phyloP scores from a whole-genome alignment of 345 rosid species.

The Populus euphratica region DNA sequence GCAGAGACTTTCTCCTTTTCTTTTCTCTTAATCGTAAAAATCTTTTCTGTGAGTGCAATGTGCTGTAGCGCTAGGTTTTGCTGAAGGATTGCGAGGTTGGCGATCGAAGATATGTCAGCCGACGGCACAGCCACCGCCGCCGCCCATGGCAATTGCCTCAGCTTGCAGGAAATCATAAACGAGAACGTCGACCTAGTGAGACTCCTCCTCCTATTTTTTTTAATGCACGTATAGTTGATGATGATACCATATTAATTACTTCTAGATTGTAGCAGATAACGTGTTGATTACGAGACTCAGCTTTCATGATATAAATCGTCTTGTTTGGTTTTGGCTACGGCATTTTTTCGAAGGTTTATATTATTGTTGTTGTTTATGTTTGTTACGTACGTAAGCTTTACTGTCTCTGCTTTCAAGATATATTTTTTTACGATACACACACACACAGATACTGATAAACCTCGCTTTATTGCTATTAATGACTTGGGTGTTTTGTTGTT shows the following conservation, averaged over 20 bases:
- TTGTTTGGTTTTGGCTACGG: neutral
- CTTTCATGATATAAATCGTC: neutral
- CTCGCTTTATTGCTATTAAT: neutral
- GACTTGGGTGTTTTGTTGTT: neutral
- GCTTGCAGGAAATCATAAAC: constrained; percentile 26
- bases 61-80: neutral
- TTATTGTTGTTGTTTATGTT: neutral
- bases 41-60: neutral
- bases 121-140: neutral
- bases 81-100: neutral
- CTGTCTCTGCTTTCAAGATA: neutral
- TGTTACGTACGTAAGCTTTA: neutral
- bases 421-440: neutral
- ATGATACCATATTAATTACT: neutral
- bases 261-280: neutral
- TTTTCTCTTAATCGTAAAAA: neutral
- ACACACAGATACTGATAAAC: neutral
- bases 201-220: neutral
- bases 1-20: neutral
- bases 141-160: neutral
- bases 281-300: neutral
- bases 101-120: neutral
- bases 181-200: constrained; percentile 29
- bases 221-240: neutral
- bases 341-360: neutral